phyloP scores from a whole-genome alignment of 106 monocot genomes.

The Dendrobium chrysotoxum region DNA sequence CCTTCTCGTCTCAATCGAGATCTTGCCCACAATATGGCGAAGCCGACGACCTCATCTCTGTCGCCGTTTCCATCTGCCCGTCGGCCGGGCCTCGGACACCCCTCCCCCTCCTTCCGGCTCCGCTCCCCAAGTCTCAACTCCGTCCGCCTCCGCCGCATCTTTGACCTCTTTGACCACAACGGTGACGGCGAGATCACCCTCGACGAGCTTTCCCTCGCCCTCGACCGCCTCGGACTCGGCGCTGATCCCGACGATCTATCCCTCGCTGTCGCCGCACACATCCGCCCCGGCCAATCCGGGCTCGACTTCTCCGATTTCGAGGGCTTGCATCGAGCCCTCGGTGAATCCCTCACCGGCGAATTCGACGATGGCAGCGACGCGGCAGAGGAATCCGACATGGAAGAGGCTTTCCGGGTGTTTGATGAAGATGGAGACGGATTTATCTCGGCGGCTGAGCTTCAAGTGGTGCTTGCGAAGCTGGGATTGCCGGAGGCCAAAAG shows the following conservation, averaged over 20 bases:
- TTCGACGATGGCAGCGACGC: not conserved
- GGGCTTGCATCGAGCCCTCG: constrained; percentile 48
- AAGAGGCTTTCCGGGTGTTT: constrained; percentile 51
- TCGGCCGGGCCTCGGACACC: not conserved
- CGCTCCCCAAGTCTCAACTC: constrained; percentile 48
- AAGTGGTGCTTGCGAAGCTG: constrained; percentile 41
- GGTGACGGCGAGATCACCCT: constrained; percentile 52
- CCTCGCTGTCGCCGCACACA: constrained; percentile 27
- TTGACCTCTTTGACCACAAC: constrained; percentile 72
- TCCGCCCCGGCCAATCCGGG: constrained; percentile 36
- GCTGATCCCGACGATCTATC: constrained; percentile 29
- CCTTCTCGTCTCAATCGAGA: too few relatives aligned
- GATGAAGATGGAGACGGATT: constrained; percentile 51
- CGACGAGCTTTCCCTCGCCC: constrained; percentile 36
- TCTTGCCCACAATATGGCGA: too few relatives aligned
- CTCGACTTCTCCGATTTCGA: constrained; percentile 62
- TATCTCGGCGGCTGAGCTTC: constrained; percentile 51
- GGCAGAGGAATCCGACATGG: constrained; percentile 26
- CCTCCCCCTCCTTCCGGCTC: constrained; percentile 57
- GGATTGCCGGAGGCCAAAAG: constrained; percentile 39
- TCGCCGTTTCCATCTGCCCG: not conserved
- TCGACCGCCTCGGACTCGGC: constrained; percentile 43
- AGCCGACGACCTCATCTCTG: not conserved
- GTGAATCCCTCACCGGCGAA: constrained; percentile 30
- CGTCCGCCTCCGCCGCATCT: constrained; percentile 60